Base-by-base conservation (phyloP, 2,329 filamentous ascomycete species). In the Aspergillus carbonarius region DNA sequence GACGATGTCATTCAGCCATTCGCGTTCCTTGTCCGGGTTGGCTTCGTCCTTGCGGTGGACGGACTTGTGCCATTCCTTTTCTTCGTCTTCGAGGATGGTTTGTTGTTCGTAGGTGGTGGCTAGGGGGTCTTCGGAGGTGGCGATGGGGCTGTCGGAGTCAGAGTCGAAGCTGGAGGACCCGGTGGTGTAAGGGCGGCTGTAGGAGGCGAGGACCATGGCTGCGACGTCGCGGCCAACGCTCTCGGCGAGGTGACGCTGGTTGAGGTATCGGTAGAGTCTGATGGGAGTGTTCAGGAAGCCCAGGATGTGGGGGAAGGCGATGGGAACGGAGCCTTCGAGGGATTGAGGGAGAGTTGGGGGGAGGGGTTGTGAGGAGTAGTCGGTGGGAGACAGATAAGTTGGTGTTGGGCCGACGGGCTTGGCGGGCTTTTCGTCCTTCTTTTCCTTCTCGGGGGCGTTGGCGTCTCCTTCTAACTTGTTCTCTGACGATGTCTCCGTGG, bases 241-340 rank as follows among this genome's bases (percentile, higher is more conserved):
- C 71, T 99, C 93, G 63, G 93, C 93, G n/a, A 96, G 82, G 62
- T 85, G 79, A 55, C 95, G 89, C 61, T 75, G 88, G 74, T 89
- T 96, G 60, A 99, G 81, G 82, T 93, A 99, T 64, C 95, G 90
- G 70, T 89, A 90, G 60, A 98, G 82, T 60, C 95, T 88, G 64
- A 88, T 89, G 0, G 92, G 90, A 2, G 93, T 97, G 78, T 95
- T 93, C 62, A 90, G 80, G 81, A 99, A 96, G 60, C 95, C 95
- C 30, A 99, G 88, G 59, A 97, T 84, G 73, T 98, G 93, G 1
- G 93, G 93, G 74, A 96, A 90, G 42, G 85, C 81, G 60, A 99
- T 83, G 13, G 89, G 82, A 23, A 84, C 81, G 5, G 89, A 87
- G 44, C 92, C 92, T 37, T 88, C 85, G 69, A 99, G 86, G 59